Base-by-base conservation (phyloP, 108 stramenopile genomes). In the Skeletonema menzelii region DNA sequence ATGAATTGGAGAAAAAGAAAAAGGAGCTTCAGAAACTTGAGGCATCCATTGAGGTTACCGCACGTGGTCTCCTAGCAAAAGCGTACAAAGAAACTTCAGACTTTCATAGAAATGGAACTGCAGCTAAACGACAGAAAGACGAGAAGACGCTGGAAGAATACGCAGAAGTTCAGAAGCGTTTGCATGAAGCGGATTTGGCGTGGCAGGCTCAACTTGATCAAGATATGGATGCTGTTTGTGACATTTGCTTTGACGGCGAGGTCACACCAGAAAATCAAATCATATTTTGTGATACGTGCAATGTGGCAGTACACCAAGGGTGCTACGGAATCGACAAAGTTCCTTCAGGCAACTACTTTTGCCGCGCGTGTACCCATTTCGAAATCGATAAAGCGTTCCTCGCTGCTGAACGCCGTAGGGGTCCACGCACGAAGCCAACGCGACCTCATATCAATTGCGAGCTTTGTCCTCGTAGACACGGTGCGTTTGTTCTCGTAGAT, bases 151-250 rank as follows among this genome's bases (percentile, higher is more conserved):
- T 90, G 53, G 56, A 72, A 13, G 75, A 83, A 49, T 79, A 78
- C 49, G 62, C 85, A 62, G 65, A 76, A 57, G 67, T 70, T 34
- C 47, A 85, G 11, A 56, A 60, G 42, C 81, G 87, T 58, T 72
- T 80, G 15, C 82, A 84, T 47, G 84, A 95, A 63, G 66, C 83
- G 11, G 90, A 88, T 67, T 57, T 70, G 65, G 89, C 83, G 38
- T 79, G 80, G 69, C 86, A 93, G 65, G 77, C 80, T 34, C 86
- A 92, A 75, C 79, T 82, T 17, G 94, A 95, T 59, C 87, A 90
- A 83, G 91, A 93, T 62, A 93, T 93, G 91, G 87, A 96, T 65
- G 95, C 95, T 7, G 89, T 91, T 24, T 96, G 95, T 75, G 85
- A 82, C 17, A 87, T 96, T 32, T 96, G 95, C 68, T 73, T 79